Conservation (phyloP, 495 filamentous ascomycete genomes). For the Aspergillus egyptiacus region DNA sequence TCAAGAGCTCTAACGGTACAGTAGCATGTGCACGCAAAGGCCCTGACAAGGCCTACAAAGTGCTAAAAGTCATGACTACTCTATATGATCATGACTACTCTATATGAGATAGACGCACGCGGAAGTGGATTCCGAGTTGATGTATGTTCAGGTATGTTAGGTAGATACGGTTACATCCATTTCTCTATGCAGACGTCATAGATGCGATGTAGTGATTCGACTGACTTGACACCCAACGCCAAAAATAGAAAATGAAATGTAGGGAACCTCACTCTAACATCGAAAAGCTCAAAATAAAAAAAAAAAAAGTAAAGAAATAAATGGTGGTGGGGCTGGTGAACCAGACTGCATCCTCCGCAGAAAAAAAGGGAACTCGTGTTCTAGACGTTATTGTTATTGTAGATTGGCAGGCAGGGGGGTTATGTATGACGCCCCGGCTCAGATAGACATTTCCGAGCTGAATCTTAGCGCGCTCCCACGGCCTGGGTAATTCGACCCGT, state of each 20-base stretch:
- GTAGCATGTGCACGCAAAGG: too few relatives aligned
- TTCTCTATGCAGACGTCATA: constrained; percentile 17
- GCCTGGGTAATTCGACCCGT: constrained; percentile 25
- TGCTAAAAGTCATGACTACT: too few relatives aligned
- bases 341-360: too few relatives aligned
- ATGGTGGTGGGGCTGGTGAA: too few relatives aligned
- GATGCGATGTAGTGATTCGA: too few relatives aligned
- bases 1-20: too few relatives aligned
- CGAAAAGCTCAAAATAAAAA: not conserved
- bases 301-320: not conserved
- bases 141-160: not conserved
- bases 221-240: too few relatives aligned
- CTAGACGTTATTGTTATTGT: too few relatives aligned
- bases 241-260: too few relatives aligned
- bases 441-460: constrained; percentile 36
- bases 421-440: not conserved
- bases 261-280: not conserved
- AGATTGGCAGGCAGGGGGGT: not conserved
- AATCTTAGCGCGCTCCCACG: constrained; percentile 37
- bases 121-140: not conserved
- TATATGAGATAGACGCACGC: too few relatives aligned
- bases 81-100: too few relatives aligned
- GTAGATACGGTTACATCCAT: not conserved
- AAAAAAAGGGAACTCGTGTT: not conserved
- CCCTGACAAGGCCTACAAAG: too few relatives aligned